phyloP scores from a whole-genome alignment of 1,139 yeast species.

The Kurtzmaniella natalensis region DNA sequence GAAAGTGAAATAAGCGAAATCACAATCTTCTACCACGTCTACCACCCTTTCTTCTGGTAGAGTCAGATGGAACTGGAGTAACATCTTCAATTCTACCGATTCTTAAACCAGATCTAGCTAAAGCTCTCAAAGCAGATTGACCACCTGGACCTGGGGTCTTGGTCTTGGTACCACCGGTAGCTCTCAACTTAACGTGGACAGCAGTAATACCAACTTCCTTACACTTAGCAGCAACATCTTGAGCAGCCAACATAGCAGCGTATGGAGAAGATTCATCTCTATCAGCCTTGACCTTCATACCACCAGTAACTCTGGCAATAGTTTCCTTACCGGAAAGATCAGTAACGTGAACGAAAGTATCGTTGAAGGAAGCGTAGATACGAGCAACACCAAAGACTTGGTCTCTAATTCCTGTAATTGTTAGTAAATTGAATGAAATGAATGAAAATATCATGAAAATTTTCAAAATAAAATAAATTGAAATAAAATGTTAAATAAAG shows the following conservation, averaged over 20 bases:
- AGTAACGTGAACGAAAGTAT: slow-evolving; percentile 99
- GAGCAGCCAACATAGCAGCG: slow-evolving; percentile 99
- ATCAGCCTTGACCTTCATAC: slow-evolving; percentile 99
- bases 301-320: slow-evolving; percentile 99
- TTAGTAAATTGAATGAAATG: slow-evolving; percentile 19
- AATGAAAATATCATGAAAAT: no score
- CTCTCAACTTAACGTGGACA: slow-evolving; percentile 99
- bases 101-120: slow-evolving; percentile 99
- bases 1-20: slow-evolving; percentile 19
- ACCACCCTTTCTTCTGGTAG: slow-evolving; percentile 99
- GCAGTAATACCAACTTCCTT: slow-evolving; percentile 99
- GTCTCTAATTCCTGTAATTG: slow-evolving; percentile 71
- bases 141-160: slow-evolving; percentile 99
- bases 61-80: slow-evolving; percentile 99
- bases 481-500: no score
- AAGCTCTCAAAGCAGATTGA: slow-evolving; percentile 99
- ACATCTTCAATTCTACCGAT: slow-evolving; percentile 99
- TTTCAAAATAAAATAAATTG: no score
- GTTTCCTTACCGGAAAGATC: slow-evolving; percentile 99
- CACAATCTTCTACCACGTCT: slow-evolving; percentile 99
- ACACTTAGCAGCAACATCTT: slow-evolving; percentile 98
- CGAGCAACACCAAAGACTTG: slow-evolving; percentile 99
- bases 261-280: slow-evolving; percentile 99
- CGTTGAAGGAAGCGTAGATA: slow-evolving; percentile 99
- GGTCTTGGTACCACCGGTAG: slow-evolving; percentile 99